Evolutionary conservation across 2,329 filamentous ascomycete species (phyloP), one percentile per base, ranked within the genome.

Genomic region (Hortaea sp.): DNA sequence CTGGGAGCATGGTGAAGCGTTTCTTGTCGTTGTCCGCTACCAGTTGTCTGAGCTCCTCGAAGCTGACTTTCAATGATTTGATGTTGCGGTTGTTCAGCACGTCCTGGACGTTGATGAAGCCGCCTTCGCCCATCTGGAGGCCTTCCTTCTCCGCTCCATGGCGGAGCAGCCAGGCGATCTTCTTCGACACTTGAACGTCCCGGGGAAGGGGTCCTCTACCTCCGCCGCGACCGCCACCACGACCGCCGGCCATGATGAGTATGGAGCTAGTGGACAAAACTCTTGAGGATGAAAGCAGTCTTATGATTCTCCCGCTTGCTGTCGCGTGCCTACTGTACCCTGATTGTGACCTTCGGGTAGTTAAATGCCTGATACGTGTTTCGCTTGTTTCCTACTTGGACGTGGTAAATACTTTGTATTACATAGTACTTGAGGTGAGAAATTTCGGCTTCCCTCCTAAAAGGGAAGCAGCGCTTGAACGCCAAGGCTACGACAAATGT

Each of bases 11-110:
- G 1, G 81, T 78, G 71, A 94, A 98, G 35, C 92, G 85, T 66
- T 95, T 85, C 70, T 98, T 98, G 60, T 90, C 85, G 61, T 88
- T 94, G 42, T 77, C 76, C 10, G 71, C 66, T 9, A 95, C 88
- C 11, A 83, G 75, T 7, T 73, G 64, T 45, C 77, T 72, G 52
- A 98, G 74, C 54, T 95, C 90, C 2, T 73, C 68, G 47, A 95
- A 77, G 0, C 83, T 85, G n/a, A 84, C 77, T 50, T 85, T 74
- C 7, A 94, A 73, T 4, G 77, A 79, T 52, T 77, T 78, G 45
- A 95, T 66, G 39, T 73, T 75, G 43, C 70, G 71, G 63, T 77
- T 80, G 57, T 68, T 66, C 32, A 84, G 69, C 53, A 81, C 69
- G 51, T 81, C 78, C 29, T 68, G 65, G 29, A 82, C 73, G 54